Evolutionary conservation across 2,329 filamentous ascomycete species (phyloP).

Genomic region (Trichoderma harzianum): DNA sequence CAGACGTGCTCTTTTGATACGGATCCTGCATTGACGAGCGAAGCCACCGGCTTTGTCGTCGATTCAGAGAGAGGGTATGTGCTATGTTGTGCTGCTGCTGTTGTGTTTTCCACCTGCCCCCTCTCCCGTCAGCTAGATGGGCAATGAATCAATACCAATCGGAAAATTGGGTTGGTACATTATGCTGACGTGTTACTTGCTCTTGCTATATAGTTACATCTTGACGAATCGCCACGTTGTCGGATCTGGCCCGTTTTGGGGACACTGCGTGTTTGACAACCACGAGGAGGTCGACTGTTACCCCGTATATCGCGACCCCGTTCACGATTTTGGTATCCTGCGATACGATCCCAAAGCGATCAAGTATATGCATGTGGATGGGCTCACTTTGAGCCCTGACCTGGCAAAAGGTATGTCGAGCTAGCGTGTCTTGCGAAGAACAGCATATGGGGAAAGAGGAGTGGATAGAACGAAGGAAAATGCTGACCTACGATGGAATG

Average conservation of each 20-base stretch:
- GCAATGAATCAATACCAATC: not conserved
- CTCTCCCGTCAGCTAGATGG: not conserved
- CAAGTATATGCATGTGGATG: constrained; percentile 91
- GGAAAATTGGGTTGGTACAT: not conserved
- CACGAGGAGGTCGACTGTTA: constrained; percentile 95
- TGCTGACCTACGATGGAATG: not conserved
- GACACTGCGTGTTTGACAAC: constrained; percentile 97
- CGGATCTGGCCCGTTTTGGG: constrained; percentile 93
- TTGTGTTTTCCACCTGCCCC: constrained; percentile 19
- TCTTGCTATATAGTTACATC: constrained; percentile 57
- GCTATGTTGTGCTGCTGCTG: not conserved
- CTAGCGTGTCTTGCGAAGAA: not conserved
- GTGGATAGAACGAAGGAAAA: not conserved
- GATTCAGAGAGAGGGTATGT: constrained; percentile 81
- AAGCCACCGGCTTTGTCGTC: constrained; percentile 96
- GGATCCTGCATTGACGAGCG: constrained; percentile 87
- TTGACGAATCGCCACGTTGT: constrained; percentile 91
- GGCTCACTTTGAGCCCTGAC: constrained; percentile 78
- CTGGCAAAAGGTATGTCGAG: constrained; percentile 61
- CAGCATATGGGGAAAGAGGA: constrained; percentile 19
- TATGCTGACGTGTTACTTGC: not conserved
- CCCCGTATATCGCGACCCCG: constrained; percentile 94
- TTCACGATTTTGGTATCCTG: constrained; percentile 97
- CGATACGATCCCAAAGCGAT: constrained; percentile 94
- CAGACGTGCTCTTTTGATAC: constrained; percentile 98